A percentile compares a stretch with the other conserved stretches of the same genome.
phyloP scores from a whole-genome alignment of 164 flowering plant genomes.

The Aristolochia californica region DNA sequence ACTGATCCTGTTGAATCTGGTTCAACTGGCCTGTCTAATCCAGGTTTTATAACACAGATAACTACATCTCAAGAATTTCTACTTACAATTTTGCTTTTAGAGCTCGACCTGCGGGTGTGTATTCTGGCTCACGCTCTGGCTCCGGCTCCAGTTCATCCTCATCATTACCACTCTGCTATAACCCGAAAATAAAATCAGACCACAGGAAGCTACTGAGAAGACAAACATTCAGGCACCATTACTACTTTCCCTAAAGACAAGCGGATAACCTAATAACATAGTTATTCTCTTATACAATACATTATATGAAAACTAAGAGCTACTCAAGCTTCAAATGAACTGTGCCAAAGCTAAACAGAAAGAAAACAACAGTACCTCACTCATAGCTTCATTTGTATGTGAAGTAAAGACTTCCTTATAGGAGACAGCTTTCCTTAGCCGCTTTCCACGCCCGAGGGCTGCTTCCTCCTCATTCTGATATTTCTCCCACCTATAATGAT shows the following conservation, averaged over 20 bases:
- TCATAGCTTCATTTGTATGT: constrained; percentile 44
- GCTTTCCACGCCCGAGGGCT: constrained; percentile 97
- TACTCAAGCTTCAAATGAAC: too few relatives aligned
- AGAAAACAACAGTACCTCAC: constrained; percentile 47
- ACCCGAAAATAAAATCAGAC: constrained; percentile 8
- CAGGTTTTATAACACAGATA: too few relatives aligned
- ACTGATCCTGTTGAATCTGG: too few relatives aligned
- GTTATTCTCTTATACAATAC: neutral
- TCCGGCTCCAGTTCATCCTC: too few relatives aligned
- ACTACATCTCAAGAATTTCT: neutral
- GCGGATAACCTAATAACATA: too few relatives aligned
- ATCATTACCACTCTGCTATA: constrained; percentile 63
- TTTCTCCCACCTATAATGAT: constrained; percentile 76
- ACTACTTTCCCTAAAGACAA: neutral
- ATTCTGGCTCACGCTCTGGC: constrained; percentile 62
- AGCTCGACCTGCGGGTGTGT: constrained; percentile 90
- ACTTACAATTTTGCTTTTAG: constrained; percentile 83
- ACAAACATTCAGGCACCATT: too few relatives aligned
- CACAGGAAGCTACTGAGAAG: too few relatives aligned
- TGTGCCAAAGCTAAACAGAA: neutral
- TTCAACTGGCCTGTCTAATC: too few relatives aligned
- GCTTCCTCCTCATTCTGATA: constrained; percentile 96
- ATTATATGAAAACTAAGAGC: neutral
- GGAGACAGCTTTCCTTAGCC: constrained; percentile 86
- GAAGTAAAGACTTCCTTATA: constrained; percentile 81